Base-by-base conservation (phyloP, 2,329 filamentous ascomycete species). In the Neonectria punicea region DNA sequence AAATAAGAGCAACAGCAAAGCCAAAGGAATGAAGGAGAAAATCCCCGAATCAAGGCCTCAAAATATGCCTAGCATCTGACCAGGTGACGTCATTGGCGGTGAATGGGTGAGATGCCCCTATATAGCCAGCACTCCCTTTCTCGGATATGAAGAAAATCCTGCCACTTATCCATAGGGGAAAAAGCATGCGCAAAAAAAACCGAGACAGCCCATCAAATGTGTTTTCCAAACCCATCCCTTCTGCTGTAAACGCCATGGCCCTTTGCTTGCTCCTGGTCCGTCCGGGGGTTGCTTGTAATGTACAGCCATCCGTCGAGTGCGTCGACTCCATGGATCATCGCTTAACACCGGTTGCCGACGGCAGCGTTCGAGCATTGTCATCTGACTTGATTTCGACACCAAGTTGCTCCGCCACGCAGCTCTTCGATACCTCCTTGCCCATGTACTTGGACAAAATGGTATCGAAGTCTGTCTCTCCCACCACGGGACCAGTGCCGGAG, bases 381-480 rank as follows among this genome's bases (percentile, higher is more conserved):
- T 74, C 72, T 11, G 73, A 47, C 47, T 77, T 69, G 47, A 80
- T 69, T 54, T 90, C 87, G 67, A 89, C 86, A 67, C 93, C 90
- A 30, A 96, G 82, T 89, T 74, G 72, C n/a, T 71, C 67, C 50
- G 79, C 79, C 39, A 79, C 72, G 53, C 76, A 76, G 18, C 75
- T 75, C 10, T 76, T 72, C 6, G 78, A 75, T 28, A 74, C 75
- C 22, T 81, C 78, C 66, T 81, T 80, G 73, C 86, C 83, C 71
- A 89, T 83, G 69, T 89, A 90, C 76, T 89, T 89, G 66, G 84
- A 86, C 81, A 95, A 85, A 57, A 94, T 92, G 44, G 85, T 88
- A 76, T 97, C 92, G 73, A 98, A 97, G 74, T 98, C 94, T 59
- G 89, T 89, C 81, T 97, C 90, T 67, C 94, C 91, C 25, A 99